phyloP scores from a whole-genome alignment of 2,329 filamentous ascomycete genomes.

The Neoscytalidium dimidiatum region DNA sequence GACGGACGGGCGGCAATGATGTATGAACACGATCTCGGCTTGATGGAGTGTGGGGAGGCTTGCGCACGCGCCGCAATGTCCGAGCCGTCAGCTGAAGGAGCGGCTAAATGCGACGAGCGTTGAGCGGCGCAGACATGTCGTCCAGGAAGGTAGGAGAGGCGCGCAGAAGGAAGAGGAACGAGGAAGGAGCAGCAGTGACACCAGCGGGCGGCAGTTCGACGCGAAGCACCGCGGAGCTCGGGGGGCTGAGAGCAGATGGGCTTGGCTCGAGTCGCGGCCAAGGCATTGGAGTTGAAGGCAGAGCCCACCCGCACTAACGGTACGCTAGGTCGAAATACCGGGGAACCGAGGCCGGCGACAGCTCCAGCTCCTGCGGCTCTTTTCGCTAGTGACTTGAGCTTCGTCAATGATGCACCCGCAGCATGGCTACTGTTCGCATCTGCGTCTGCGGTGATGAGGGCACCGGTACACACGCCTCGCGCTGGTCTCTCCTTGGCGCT shows the following conservation, averaged over 20 bases:
- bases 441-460: constrained; percentile 96
- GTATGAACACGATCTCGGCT: constrained; percentile 16
- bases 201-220: background rate
- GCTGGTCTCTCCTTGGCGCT: background rate
- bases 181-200: background rate
- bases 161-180: background rate
- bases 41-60: constrained; percentile 15
- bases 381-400: background rate
- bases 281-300: constrained; percentile 8
- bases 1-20: constrained; percentile 18
- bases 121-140: constrained; percentile 8
- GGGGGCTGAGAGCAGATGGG: constrained; percentile 4
- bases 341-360: constrained; percentile 2
- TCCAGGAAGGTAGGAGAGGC: background rate
- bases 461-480: constrained; percentile 56
- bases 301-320: background rate
- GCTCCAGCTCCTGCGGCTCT: constrained; percentile 15
- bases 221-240: constrained; percentile 9
- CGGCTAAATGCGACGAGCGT: constrained; percentile 18
- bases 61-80: constrained; percentile 19
- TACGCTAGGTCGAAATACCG: background rate
- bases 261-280: constrained; percentile 15
- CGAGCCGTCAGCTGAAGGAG: constrained; percentile 9
- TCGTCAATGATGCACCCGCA: constrained; percentile 21
- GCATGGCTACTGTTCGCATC: constrained; percentile 64